Conservation (phyloP, 2,329 filamentous ascomycete species). For the Curvularia verruculosa region DNA sequence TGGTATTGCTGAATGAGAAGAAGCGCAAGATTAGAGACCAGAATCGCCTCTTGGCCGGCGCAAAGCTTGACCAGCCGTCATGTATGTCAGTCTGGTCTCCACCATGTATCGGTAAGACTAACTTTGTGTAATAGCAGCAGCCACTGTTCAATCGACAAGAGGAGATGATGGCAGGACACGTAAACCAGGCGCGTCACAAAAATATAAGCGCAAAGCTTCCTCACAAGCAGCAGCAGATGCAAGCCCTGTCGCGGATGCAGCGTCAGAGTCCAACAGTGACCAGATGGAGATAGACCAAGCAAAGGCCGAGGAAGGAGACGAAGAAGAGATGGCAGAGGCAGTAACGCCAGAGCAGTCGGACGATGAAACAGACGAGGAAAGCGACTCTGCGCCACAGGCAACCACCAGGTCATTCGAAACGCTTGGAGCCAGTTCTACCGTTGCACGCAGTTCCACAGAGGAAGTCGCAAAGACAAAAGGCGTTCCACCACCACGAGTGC, state of each 20-base stretch:
- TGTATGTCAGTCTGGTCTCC: slow-evolving; percentile 27
- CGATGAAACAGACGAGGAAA: slow-evolving; percentile 46
- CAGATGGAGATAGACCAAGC: slow-evolving; percentile 42
- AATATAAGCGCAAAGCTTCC: slow-evolving; percentile 46
- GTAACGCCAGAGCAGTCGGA: slow-evolving; percentile 47
- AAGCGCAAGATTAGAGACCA: slow-evolving; percentile 80
- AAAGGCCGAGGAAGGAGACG: slow-evolving; percentile 36
- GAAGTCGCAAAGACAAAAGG: slow-evolving; percentile 19
- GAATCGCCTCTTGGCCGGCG: slow-evolving; percentile 64
- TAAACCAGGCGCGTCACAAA: slow-evolving; percentile 43
- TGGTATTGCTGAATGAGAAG: slow-evolving; percentile 75
- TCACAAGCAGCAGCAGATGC: slow-evolving; percentile 28
- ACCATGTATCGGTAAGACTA: not conserved
- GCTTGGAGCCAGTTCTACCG: slow-evolving; percentile 20
- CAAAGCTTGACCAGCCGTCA: slow-evolving; percentile 53
- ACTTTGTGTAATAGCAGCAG: slow-evolving; percentile 25
- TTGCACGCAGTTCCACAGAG: slow-evolving; percentile 25
- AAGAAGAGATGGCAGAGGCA: slow-evolving; percentile 29
- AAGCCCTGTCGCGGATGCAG: slow-evolving; percentile 22
- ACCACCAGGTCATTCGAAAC: slow-evolving; percentile 26
- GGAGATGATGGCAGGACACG: slow-evolving; percentile 32
- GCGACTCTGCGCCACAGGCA: slow-evolving; percentile 21
- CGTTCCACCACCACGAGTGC: slow-evolving; percentile 44
- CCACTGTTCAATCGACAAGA: slow-evolving; percentile 36
- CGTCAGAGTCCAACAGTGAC: slow-evolving; percentile 38